Base-by-base conservation (phyloP, 225 moss, liverwort and hornwort species). In the Sphagnum contortum region DNA sequence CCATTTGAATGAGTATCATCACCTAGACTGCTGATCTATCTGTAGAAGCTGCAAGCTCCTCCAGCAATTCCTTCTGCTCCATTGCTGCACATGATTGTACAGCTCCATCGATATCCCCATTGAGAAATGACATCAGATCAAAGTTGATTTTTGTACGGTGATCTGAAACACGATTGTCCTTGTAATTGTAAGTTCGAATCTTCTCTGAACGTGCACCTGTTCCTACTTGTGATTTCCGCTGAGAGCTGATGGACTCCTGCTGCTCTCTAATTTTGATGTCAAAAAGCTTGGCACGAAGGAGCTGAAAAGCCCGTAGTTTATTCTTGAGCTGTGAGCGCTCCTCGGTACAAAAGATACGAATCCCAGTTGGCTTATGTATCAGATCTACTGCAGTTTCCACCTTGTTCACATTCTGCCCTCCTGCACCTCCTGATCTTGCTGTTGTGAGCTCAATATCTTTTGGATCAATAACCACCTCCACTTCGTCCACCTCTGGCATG, bases 401-500 rank as follows among this genome's bases (percentile, higher is more conserved):
- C 73, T 98, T 98, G 75, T 98, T 98, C 66, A 98, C 96, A 70
- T 98, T 98, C 73, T 98, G 96, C 65, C 96, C 96, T 95, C 96
- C 96, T 68, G 96, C 96, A 52, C 96, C 96, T 65, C 96, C 96
- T 71, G 96, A 98, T 73, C 96, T 90, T 14, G 96, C 96, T 50
- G 96, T 91, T 49, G 87, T 80, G 45, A 98, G 83, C 61, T 98
- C 96, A 65, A 98, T 93, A 14, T 98, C 96, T 72, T 98, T 98
- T 0, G 96, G 91, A 74, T 98, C 96, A 61, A 98, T 93, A 58
- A 86, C 89, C 69, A 98, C 65, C 68, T 98, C 96, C 45, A 98
- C 96, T 82, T 98, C 96, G 73, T 98, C 93, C 48, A 98, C 96
- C 87, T 98, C 90, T 2, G 91, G 98, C 98, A 98, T 98, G 44